A percentile compares a stretch with the other conserved stretches of the same genome.
These are phyloP conservation scores for Biscogniauxia mediterranea DNA, from an alignment of 2,329 filamentous ascomycete genomes.

Conservation along the genomic window DNA sequence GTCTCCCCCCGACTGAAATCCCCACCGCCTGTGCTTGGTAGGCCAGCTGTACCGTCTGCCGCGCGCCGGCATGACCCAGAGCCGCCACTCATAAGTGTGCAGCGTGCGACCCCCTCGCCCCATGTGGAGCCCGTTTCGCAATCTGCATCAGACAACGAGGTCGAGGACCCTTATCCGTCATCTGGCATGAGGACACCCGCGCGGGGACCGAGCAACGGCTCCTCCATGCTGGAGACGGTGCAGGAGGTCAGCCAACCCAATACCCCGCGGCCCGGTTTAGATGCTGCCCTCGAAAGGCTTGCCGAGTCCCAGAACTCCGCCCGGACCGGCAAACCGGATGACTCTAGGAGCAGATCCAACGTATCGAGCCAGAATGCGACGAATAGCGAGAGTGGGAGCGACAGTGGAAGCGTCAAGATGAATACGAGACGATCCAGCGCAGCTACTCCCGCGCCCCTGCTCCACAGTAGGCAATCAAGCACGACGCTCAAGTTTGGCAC, in stretches of 20 bases:
- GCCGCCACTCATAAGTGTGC: conserved; percentile 51
- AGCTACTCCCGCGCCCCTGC: conserved; percentile 46
- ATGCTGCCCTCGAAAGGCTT: conserved; percentile 49
- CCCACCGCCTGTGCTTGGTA: conserved; percentile 61
- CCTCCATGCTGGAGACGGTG: conserved; percentile 78
- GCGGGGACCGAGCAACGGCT: conserved; percentile 57
- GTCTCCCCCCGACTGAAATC: conserved; percentile 75
- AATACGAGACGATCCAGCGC: conserved; percentile 43
- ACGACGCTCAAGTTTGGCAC: conserved; percentile 61
- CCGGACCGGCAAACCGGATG: conserved; percentile 37
- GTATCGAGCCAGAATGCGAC: conserved; percentile 47
- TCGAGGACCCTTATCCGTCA: conserved; percentile 48
- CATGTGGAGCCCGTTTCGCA: conserved; percentile 39
- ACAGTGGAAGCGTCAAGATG: conserved; percentile 55
- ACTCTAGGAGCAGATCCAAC: conserved; percentile 40
- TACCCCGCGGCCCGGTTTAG: conserved; percentile 55
- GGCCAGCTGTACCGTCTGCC: conserved; percentile 31
- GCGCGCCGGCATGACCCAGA: conserved; percentile 49
- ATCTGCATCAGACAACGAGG: conserved; percentile 49
- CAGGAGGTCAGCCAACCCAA: conserved; percentile 82
- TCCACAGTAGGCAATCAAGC: conserved; percentile 65
- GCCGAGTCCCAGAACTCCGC: conserved; percentile 47
- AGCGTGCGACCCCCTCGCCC: conserved; percentile 47
- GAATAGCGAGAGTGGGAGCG: conserved; percentile 61
- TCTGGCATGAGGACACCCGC: conserved; percentile 60